Conservation (phyloP, 2,329 filamentous ascomycete genomes). For the Penicillium fuscoglaucum region DNA sequence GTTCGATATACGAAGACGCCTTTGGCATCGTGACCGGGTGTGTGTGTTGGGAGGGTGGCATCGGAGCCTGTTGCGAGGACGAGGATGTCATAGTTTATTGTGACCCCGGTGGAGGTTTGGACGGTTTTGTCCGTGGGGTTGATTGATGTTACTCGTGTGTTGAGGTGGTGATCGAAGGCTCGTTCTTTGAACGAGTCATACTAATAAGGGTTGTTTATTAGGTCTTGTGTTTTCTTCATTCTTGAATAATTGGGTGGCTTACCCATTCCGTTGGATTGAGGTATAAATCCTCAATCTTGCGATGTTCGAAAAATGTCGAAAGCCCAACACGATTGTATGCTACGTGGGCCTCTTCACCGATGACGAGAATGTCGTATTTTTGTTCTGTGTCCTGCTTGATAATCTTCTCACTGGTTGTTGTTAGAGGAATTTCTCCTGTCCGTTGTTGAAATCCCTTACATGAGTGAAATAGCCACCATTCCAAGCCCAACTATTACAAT, state of each 20-base stretch:
- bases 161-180: slow-evolving; percentile 72
- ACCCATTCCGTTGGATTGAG: slow-evolving; percentile 84
- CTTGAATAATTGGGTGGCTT: slow-evolving; percentile 21
- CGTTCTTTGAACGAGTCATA: slow-evolving; percentile 67
- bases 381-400: slow-evolving; percentile 78
- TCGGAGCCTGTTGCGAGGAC: slow-evolving; percentile 86
- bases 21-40: slow-evolving; percentile 73
- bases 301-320: slow-evolving; percentile 84
- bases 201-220: slow-evolving; percentile 39
- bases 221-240: not conserved
- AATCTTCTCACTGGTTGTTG: slow-evolving; percentile 70
- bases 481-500: slow-evolving; percentile 83
- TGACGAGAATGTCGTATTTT: slow-evolving; percentile 78
- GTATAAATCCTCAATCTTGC: slow-evolving; percentile 82
- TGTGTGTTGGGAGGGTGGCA: slow-evolving; percentile 70
- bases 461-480: slow-evolving; percentile 88
- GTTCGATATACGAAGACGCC: slow-evolving; percentile 90
- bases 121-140: slow-evolving; percentile 65
- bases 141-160: slow-evolving; percentile 70
- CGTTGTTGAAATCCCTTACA: slow-evolving; percentile 61
- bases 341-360: slow-evolving; percentile 83
- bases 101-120: slow-evolving; percentile 67
- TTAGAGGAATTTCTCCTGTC: slow-evolving; percentile 7
- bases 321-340: slow-evolving; percentile 90
- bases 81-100: slow-evolving; percentile 73